Percentiles rank a stretch among this genome's conserved stretches.
These are phyloP conservation scores for Monosporozyma aerobia DNA, from an alignment of 805 yeast species.

Conservation along the genomic window DNA sequence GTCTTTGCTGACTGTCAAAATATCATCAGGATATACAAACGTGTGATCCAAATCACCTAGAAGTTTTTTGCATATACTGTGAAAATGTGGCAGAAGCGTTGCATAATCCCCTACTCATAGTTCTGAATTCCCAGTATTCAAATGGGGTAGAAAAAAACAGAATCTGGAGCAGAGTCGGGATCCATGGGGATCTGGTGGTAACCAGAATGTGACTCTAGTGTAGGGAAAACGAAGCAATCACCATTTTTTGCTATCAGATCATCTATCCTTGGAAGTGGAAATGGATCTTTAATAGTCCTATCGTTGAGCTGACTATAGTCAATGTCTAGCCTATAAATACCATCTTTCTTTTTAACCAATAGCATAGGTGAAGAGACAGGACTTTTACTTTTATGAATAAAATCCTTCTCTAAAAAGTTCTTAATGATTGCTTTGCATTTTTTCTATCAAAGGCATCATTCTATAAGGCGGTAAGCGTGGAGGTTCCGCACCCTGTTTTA, in stretches of 20 bases:
- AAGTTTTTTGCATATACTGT: too few species aligned
- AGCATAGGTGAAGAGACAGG: constrained; percentile 12
- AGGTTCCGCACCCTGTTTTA: constrained; percentile 3
- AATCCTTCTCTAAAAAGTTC: constrained; percentile 5
- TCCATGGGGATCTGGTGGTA: constrained; percentile 11
- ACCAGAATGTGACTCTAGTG: constrained; percentile 8
- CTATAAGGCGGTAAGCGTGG: constrained; percentile 10
- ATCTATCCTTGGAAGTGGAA: constrained; percentile 7
- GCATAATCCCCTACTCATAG: too few species aligned
- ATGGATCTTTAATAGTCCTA: constrained; percentile 6
- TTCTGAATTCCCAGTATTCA: too few species aligned
- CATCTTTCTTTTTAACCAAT: constrained; percentile 11
- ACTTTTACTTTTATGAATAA: constrained; percentile 7
- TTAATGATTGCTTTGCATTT: constrained; percentile 2
- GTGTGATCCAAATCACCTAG: too few species aligned
- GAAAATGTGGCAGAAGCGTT: too few species aligned
- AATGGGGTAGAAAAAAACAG: neutral
- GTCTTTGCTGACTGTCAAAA: too few species aligned
- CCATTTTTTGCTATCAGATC: constrained; percentile 3
- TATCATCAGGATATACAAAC: too few species aligned
- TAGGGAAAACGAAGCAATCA: constrained; percentile 3
- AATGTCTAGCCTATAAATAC: constrained; percentile 5
- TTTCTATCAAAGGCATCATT: constrained; percentile 8
- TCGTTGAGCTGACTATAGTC: constrained; percentile 8
- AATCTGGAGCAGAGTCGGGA: neutral